Evolutionary conservation across 331 rosid species (phyloP).

Genomic region (Malus hybrid): DNA sequence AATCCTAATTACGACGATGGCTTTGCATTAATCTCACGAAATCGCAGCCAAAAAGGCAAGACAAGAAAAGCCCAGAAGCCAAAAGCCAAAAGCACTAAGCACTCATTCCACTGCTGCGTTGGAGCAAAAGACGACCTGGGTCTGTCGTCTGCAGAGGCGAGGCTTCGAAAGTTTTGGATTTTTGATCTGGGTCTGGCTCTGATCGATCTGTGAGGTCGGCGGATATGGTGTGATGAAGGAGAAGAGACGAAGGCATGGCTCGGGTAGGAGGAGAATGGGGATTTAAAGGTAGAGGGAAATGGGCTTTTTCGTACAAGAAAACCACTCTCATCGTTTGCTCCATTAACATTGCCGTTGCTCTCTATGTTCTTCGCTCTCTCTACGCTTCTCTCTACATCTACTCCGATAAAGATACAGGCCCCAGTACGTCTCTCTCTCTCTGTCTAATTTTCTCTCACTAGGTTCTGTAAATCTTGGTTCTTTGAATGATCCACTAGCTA

Average conservation of each 20-base stretch:
- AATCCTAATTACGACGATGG: background rate
- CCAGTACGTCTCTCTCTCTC: constrained; percentile 32
- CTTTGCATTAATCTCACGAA: background rate
- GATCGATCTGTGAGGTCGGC: constrained; percentile 1
- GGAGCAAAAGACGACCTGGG: background rate
- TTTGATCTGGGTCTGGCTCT: background rate
- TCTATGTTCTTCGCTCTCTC: constrained; percentile 71
- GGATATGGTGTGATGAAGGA: constrained; percentile 45
- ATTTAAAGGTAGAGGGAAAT: constrained; percentile 50
- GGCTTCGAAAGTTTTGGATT: background rate
- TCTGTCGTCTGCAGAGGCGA: background rate
- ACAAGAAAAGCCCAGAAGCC: background rate
- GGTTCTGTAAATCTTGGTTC: background rate
- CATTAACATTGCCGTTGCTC: constrained; percentile 75
- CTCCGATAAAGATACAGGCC: constrained; percentile 49
- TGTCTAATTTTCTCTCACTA: no score
- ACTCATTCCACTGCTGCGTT: background rate
- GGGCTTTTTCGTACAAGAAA: constrained; percentile 73
- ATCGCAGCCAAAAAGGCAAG: background rate
- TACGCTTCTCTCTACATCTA: constrained; percentile 79
- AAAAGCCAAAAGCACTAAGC: background rate
- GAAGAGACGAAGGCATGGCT: constrained; percentile 51
- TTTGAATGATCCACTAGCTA: background rate
- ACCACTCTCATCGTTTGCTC: constrained; percentile 61
- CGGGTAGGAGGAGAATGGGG: constrained; percentile 58